Percentiles rank a stretch among this genome's conserved stretches.
These are phyloP conservation scores for Rhododendron williamsianum DNA, from an alignment of 148 eudicot genomes.

Conservation along the genomic window DNA sequence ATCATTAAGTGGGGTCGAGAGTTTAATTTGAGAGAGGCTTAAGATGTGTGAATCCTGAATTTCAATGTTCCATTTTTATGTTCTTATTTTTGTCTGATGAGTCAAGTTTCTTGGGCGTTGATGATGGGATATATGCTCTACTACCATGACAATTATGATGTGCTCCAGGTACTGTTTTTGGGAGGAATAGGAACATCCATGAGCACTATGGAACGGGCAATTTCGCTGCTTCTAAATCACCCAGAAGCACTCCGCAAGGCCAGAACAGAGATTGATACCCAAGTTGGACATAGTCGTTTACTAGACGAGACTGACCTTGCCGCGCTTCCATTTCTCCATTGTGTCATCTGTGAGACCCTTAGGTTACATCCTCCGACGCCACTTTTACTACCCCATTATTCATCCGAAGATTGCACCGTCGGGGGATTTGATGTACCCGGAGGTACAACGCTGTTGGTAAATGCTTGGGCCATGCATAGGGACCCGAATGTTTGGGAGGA, in stretches of 20 bases:
- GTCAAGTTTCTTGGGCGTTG: background rate
- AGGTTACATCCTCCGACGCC: slow-evolving; percentile 22
- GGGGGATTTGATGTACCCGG: slow-evolving; percentile 26
- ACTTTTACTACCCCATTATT: slow-evolving; percentile 27
- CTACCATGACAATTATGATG: background rate
- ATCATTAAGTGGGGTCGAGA: too few relatives aligned
- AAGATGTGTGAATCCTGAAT: background rate
- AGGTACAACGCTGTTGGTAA: slow-evolving; percentile 18
- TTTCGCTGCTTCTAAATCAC: slow-evolving; percentile 24
- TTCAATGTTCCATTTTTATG: background rate
- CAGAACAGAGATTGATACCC: slow-evolving; percentile 17
- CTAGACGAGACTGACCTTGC: slow-evolving; percentile 21
- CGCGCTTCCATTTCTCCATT: slow-evolving; percentile 22
- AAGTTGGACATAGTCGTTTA: slow-evolving; percentile 20
- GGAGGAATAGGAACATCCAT: slow-evolving; percentile 30
- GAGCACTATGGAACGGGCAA: slow-evolving; percentile 23
- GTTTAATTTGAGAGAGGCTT: too few relatives aligned
- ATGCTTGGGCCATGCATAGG: background rate
- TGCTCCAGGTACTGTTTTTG: slow-evolving; percentile 16
- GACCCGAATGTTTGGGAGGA: slow-evolving; percentile 25
- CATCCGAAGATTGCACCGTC: slow-evolving; percentile 22
- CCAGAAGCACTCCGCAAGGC: slow-evolving; percentile 14
- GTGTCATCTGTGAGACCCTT: slow-evolving; percentile 20
- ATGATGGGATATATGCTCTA: background rate
- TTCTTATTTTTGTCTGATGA: background rate